Evolutionary conservation across 2,329 filamentous ascomycete genomes (phyloP), one percentile per base, ranked within the genome.

Genomic region (Bipolaris zeicola): DNA sequence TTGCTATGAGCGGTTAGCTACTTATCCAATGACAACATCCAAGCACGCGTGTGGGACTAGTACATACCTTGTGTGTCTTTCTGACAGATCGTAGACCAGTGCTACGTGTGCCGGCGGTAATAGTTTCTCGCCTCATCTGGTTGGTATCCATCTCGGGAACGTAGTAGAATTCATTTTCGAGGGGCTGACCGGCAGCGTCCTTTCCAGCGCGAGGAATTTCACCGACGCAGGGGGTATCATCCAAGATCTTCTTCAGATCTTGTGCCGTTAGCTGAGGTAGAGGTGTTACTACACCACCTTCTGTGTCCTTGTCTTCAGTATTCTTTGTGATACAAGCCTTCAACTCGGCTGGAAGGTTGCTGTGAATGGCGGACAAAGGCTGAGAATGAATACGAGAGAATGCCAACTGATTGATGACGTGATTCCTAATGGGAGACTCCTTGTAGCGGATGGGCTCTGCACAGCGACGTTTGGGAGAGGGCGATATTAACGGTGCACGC

Each of bases 131-230:
- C 57, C 94, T 86, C 71, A 89, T 86, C 61, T 88, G 84, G 71
- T 98, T 92, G 2, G 83, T 81, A 72, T 99, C 95, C 69, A 87
- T 83, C 75, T 98, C 94, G 0, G 93, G 90, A 6, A 97, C 83
- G 71, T 99, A 99, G 78, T 98, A 98, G 76, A 96, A 98, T 76
- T 99, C 93, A 80, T 91, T 96, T 81, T 99, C 94, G 1, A 99
- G 84, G 6, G 89, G 80, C 79, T 97, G 95, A 65, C 95, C 95
- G 0, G 95, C 94, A 5, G 95, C 95, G 73, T 99, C 95, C 77
- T 98, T 99, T 72, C 95, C 95, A 74, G 94, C 89, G 37, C 95
- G 89, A 49, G 85, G 83, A 67, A 99, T 96, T 75, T 95, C 89
- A 44, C 95, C 95, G 61, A 98, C 87, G 72, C 92, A 96, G 7